A percentile compares a stretch with the other conserved stretches of the same genome.
Evolutionary conservation across 257 asterid species (phyloP).

Genomic region (Oldenlandia corymbosa): DNA sequence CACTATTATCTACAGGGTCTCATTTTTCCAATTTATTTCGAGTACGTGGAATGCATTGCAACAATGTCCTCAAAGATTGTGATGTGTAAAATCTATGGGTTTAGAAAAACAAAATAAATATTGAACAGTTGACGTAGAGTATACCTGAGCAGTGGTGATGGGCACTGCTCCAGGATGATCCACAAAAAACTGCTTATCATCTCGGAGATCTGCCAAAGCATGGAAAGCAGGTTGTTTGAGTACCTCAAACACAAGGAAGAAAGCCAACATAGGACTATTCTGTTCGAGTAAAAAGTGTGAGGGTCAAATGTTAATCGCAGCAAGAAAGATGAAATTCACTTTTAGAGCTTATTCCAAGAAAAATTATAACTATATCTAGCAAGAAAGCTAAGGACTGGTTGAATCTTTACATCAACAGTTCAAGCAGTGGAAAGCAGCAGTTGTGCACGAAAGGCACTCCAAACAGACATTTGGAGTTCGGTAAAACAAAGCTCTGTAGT

Average conservation of each 20-base stretch:
- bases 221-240: slow-evolving; percentile 1
- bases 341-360: neutral
- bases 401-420: neutral
- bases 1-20: neutral
- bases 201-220: slow-evolving; percentile 62
- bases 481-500: neutral
- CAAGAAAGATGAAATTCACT: neutral
- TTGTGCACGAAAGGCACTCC: too few relatives aligned
- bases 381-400: neutral
- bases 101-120: neutral
- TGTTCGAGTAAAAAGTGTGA: neutral
- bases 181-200: slow-evolving; percentile 57
- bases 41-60: neutral
- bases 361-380: neutral
- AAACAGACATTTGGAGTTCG: neutral
- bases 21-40: neutral
- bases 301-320: neutral
- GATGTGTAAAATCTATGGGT: neutral
- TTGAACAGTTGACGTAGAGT: neutral
- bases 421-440: neutral
- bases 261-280: neutral
- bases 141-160: slow-evolving; percentile 55
- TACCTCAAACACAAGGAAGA: neutral
- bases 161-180: slow-evolving; percentile 78
- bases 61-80: neutral